These are phyloP conservation scores for Populus hybrid DNA, from an alignment of 441 rosid species.

Conservation along the genomic window DNA sequence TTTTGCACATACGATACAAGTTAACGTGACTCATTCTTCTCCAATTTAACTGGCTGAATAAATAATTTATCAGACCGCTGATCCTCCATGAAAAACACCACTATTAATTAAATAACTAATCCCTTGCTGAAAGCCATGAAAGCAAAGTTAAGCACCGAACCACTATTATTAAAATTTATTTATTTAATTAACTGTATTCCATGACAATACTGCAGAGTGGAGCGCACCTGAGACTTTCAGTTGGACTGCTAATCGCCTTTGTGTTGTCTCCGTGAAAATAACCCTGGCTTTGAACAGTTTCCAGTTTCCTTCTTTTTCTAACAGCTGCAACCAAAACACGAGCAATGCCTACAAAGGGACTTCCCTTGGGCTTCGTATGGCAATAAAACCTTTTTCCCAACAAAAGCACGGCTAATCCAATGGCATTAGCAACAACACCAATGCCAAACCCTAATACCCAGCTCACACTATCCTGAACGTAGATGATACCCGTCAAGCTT, in stretches of 20 bases:
- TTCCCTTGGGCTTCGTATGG: conserved; percentile 39
- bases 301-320: neutral
- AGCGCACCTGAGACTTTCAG: conserved; percentile 26
- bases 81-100: no score
- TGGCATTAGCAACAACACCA: conserved; percentile 20
- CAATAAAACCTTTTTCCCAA: conserved; percentile 33
- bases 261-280: conserved; percentile 10
- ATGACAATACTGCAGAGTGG: neutral
- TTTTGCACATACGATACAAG: no score
- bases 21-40: no score
- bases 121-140: neutral
- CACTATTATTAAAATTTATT: no score
- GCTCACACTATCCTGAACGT: conserved; percentile 39
- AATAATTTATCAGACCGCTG: no score
- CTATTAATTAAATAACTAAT: no score
- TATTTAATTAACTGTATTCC: neutral
- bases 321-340: conserved; percentile 31
- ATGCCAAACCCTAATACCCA: conserved; percentile 50
- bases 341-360: conserved; percentile 40
- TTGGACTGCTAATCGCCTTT: conserved; percentile 8
- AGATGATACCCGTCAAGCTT: conserved; percentile 32
- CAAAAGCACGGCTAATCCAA: conserved; percentile 32
- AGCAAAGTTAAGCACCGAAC: neutral
- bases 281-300: conserved; percentile 7
- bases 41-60: no score